These are phyloP conservation scores for Plectosphaerella plurivora DNA, from an alignment of 2,329 filamentous ascomycete genomes.

Conservation along the genomic window DNA sequence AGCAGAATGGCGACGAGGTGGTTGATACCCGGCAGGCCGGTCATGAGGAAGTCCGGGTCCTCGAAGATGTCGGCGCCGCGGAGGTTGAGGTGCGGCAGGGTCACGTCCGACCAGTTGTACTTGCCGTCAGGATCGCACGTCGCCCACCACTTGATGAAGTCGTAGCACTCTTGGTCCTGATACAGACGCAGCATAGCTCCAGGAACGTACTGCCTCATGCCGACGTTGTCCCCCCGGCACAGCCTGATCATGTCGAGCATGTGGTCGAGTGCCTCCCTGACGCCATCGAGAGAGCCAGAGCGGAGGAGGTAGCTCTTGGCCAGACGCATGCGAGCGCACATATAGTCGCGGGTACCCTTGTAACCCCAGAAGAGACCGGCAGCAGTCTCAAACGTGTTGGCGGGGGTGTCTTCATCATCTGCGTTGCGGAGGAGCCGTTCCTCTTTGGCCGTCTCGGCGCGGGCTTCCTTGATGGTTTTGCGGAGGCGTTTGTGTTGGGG, in stretches of 20 bases:
- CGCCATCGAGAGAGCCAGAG: conserved; percentile 25
- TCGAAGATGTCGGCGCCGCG: conserved; percentile 16
- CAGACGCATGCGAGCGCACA: conserved; percentile 29
- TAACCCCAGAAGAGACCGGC: conserved; percentile 39
- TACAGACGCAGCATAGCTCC: conserved; percentile 37
- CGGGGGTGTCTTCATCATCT: conserved; percentile 17
- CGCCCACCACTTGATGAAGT: conserved; percentile 32
- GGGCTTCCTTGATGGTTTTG: conserved; percentile 25
- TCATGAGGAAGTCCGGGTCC: conserved; percentile 3
- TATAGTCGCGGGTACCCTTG: conserved; percentile 36
- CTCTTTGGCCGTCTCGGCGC: conserved; percentile 22
- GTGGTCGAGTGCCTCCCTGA: conserved; percentile 32
- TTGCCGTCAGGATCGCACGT: conserved; percentile 7
- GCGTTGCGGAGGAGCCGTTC: conserved; percentile 30
- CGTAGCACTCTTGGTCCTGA: conserved; percentile 45
- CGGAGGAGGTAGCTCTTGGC: conserved; percentile 24
- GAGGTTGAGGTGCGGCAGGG: conserved; percentile 14
- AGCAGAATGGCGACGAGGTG: conserved; percentile 12
- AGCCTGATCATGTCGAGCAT: conserved; percentile 38
- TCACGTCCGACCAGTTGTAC: conserved; percentile 15
- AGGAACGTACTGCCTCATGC: conserved; percentile 34
- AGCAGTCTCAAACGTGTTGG: conserved; percentile 29
- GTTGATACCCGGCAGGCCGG: conserved; percentile 4
- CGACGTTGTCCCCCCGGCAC: conserved; percentile 38
- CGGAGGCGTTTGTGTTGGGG: conserved; percentile 34